These are phyloP conservation scores for Fistulinella cinereoalba DNA, from an alignment of 1,284 basidiomycete species.

Conservation along the genomic window DNA sequence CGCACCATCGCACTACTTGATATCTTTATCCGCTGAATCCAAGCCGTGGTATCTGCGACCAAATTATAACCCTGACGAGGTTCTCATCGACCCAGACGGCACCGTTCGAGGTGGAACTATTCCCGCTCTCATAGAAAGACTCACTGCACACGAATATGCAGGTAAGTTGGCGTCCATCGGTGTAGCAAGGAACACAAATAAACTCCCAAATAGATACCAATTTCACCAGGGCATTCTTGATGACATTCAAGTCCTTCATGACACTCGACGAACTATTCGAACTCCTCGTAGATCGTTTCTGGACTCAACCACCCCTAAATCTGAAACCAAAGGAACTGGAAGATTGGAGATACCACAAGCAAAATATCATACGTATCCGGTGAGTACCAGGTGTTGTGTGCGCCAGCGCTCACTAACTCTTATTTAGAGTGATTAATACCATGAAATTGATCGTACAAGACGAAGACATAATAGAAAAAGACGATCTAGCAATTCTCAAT, in stretches of 20 bases:
- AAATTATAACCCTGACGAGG: slow-evolving; percentile 61
- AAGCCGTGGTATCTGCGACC: slow-evolving; percentile 70
- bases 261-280: slow-evolving; percentile 64
- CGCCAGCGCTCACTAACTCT: background rate
- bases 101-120: slow-evolving; percentile 70
- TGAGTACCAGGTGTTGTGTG: slow-evolving; percentile 24
- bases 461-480: slow-evolving; percentile 54
- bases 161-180: slow-evolving; percentile 37
- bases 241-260: slow-evolving; percentile 82
- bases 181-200: background rate
- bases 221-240: slow-evolving; percentile 75
- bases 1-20: slow-evolving; percentile 42
- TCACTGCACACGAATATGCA: slow-evolving; percentile 67
- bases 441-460: slow-evolving; percentile 59
- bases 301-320: slow-evolving; percentile 56
- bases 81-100: slow-evolving; percentile 66
- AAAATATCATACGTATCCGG: slow-evolving; percentile 68
- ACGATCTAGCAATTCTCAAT: slow-evolving; percentile 52
- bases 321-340: slow-evolving; percentile 51
- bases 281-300: slow-evolving; percentile 64
- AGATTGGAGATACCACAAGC: slow-evolving; percentile 71
- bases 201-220: slow-evolving; percentile 45
- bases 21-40: slow-evolving; percentile 38
- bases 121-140: slow-evolving; percentile 62
- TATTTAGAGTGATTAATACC: slow-evolving; percentile 54